Base-by-base conservation (phyloP, 305 asterid genomes). In the Fraxinus velutina region DNA sequence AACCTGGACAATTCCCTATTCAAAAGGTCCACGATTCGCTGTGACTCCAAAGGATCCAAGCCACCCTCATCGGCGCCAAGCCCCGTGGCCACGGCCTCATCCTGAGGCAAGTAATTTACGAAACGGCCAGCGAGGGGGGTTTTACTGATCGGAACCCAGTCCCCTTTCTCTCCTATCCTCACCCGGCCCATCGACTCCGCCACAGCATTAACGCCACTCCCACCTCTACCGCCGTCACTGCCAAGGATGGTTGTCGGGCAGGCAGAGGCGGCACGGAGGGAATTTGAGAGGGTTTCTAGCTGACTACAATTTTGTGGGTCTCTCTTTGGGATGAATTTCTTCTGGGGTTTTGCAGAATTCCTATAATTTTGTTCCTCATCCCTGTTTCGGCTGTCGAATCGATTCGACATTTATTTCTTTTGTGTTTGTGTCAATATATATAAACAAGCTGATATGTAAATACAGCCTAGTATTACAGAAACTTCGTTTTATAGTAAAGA, bases 81-180 rank as follows among this genome's bases (percentile, higher is more conserved):
- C 37, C 99, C 99, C 66, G 92, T 88, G 73, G 97, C 98, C 85
- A 96, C 96, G 12, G 99, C 98, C 82, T 96, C 99, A 82, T 96
- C 99, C 89, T 96, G 99, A 13, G 99, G 98, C 90, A 96, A 90
- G 86, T 96, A 96, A 83, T 89, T 85, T 4, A 96, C 94, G 52
- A 89, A 95, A 80, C 81, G 90, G 70, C 97, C 96, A 85, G 82
- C 64, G 0, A 81, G 86, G 33, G 83, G 42, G 32, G 83, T 80
- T 66, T 73, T 81, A 36, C 78, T 87, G 13, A 6, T 76, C 75
- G 91, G 75, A 79, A 88, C 88, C 93, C 91, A 85, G 7, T 86
- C 88, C 78, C 94, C 95, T 34, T 83, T 84, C 13, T 82, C 90
- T 55, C 89, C 91, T 86, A 82, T 79, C 85, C 80, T 86, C 42